Percentiles rank a stretch among this genome's conserved stretches.
phyloP scores from a whole-genome alignment of 2,329 filamentous ascomycete species.

The Phaeomoniella chlamydospora region DNA sequence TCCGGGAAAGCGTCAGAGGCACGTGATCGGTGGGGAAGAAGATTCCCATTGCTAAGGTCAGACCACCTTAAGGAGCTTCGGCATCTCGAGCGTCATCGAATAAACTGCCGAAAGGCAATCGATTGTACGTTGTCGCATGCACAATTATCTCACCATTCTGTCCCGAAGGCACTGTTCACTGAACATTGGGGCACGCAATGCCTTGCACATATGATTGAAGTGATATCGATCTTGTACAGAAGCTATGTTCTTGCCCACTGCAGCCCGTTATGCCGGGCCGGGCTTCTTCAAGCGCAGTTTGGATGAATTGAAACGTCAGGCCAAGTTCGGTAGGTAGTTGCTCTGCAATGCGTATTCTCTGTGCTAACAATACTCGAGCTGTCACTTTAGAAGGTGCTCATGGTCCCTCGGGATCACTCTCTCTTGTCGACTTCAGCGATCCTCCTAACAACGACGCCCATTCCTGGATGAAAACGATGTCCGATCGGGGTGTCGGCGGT shows the following conservation, averaged over 20 bases:
- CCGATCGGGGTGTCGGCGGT: constrained; percentile 74
- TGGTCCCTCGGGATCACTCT: constrained; percentile 7
- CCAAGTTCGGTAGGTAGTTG: constrained; percentile 12
- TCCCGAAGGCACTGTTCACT: too few species aligned
- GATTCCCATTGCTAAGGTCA: too few species aligned
- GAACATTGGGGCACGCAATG: too few species aligned
- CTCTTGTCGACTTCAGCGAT: constrained; percentile 13
- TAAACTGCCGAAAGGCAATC: too few species aligned
- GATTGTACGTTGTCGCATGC: too few species aligned
- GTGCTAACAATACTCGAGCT: constrained; percentile 9
- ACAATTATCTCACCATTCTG: too few species aligned
- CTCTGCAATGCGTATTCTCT: too few species aligned
- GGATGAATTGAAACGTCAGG: constrained; percentile 9
- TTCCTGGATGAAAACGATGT: constrained; percentile 57
- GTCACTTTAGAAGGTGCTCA: constrained; percentile 11
- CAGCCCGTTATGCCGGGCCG: constrained; percentile 10
- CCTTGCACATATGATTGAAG: not conserved
- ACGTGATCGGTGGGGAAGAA: too few species aligned
- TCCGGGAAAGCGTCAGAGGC: too few species aligned
- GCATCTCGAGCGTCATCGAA: not conserved
- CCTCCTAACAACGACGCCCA: constrained; percentile 21
- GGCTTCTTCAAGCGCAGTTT: constrained; percentile 12
- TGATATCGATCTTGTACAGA: not conserved
- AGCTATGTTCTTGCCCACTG: constrained; percentile 10
- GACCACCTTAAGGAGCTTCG: not conserved